phyloP scores from a whole-genome alignment of 129 eudicot species.

The Flaveria robusta region DNA sequence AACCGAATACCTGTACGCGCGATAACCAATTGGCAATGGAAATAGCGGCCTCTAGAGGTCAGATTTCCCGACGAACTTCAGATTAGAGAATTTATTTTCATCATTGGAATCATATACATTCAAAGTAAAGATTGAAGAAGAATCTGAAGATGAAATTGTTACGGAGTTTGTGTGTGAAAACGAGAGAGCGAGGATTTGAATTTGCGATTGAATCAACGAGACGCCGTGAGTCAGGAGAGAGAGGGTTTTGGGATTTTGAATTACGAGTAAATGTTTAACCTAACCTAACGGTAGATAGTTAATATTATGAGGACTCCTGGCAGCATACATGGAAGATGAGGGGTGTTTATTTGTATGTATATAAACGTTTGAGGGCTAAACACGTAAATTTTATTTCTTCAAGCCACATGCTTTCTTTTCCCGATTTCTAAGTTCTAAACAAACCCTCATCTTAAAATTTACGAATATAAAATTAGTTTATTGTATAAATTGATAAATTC shows the following conservation, averaged over 20 bases:
- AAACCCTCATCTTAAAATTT: no score
- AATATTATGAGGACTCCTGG: background rate
- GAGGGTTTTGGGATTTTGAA: constrained; percentile 37
- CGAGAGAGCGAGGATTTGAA: constrained; percentile 34
- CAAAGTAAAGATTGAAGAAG: background rate
- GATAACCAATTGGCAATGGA: constrained; percentile 1
- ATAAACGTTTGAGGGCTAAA: no score
- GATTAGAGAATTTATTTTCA: constrained; percentile 3
- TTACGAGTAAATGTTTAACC: constrained; percentile 21
- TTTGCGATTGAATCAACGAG: constrained; percentile 36
- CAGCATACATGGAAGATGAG: background rate
- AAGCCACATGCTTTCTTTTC: no score
- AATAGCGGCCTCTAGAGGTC: constrained; percentile 4
- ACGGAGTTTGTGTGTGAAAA: constrained; percentile 7
- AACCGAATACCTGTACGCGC: constrained; percentile 13
- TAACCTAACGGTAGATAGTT: constrained; percentile 27
- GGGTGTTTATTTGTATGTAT: background rate
- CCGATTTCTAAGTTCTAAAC: no score
- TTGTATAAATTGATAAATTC: no score
- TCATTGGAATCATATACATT: background rate
- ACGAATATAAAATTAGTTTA: no score
- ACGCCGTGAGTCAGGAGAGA: constrained; percentile 10
- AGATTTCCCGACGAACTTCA: constrained; percentile 17
- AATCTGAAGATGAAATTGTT: constrained; percentile 18
- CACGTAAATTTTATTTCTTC: no score